Evolutionary conservation across 306 rosid species (phyloP).

Genomic region (Prunus armeniaca): DNA sequence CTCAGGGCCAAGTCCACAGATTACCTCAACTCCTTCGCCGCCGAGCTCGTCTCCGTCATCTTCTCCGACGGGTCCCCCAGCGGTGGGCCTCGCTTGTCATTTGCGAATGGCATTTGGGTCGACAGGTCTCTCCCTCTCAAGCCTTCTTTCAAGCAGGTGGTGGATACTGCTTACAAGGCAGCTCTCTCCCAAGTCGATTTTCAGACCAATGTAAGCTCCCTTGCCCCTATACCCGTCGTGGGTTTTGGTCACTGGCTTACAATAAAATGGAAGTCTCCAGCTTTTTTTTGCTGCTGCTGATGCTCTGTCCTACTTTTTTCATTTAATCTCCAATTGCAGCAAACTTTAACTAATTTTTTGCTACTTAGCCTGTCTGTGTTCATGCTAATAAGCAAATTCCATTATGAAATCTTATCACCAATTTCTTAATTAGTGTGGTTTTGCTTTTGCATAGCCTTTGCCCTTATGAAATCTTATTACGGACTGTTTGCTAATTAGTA

Average conservation of each 20-base stretch:
- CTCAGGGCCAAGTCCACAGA: constrained; percentile 62
- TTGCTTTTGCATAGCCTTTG: not conserved
- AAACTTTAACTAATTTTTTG: not conserved
- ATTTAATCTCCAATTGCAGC: not conserved
- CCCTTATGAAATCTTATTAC: not conserved
- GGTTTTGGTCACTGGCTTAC: not conserved
- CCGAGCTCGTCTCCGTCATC: constrained; percentile 51
- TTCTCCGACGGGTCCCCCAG: constrained; percentile 50
- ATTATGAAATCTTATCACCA: not conserved
- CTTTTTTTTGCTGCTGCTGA: not conserved
- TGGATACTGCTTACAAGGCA: constrained; percentile 49
- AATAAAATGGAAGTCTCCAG: not conserved
- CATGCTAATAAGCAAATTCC: not conserved
- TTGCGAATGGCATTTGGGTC: constrained; percentile 64
- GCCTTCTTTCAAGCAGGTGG: constrained; percentile 62
- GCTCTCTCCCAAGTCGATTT: constrained; percentile 54
- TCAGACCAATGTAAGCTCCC: constrained; percentile 45
- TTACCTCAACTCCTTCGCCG: constrained; percentile 54
- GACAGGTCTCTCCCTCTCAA: constrained; percentile 56
- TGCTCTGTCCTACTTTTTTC: not conserved
- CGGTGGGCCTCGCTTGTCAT: constrained; percentile 76
- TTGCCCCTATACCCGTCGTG: not conserved
- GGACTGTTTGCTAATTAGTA: not conserved
- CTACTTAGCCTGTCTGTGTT: not conserved
- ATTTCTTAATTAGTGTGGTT: not conserved